Evolutionary conservation across 306 rosid species (phyloP).

Genomic region (Castanea sativa): DNA sequence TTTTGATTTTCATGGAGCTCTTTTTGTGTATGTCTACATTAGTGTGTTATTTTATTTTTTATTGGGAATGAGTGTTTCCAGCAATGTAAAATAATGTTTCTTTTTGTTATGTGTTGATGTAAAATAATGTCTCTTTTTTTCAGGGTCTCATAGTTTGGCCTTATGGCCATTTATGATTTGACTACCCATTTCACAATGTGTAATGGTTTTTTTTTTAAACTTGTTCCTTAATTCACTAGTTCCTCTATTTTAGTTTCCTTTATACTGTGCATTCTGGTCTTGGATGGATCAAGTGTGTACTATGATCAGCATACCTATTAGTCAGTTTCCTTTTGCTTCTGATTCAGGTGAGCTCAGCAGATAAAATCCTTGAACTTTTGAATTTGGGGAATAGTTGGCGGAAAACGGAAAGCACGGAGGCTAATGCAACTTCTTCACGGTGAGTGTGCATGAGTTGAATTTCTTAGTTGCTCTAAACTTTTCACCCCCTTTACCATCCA

Average conservation of each 20-base stretch:
- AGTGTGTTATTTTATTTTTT: neutral
- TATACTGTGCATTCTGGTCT: neutral
- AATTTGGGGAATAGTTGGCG: slow-evolving; percentile 62
- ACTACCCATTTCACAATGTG: neutral
- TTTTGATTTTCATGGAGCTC: neutral
- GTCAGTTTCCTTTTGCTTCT: slow-evolving; percentile 1
- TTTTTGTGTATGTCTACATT: neutral
- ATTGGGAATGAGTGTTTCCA: neutral
- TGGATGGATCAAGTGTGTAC: neutral
- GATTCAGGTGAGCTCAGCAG: slow-evolving; percentile 62
- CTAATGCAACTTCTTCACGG: slow-evolving; percentile 66
- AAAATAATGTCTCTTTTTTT: neutral
- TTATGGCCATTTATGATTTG: neutral
- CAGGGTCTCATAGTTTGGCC: neutral
- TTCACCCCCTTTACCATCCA: neutral
- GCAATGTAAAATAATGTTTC: neutral
- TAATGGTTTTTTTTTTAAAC: neutral
- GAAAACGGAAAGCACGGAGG: slow-evolving; percentile 64
- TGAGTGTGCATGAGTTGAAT: slow-evolving; percentile 1
- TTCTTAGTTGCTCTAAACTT: slow-evolving; percentile 8
- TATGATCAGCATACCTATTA: neutral
- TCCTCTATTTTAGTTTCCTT: neutral
- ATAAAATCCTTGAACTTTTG: slow-evolving; percentile 62
- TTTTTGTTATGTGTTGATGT: neutral
- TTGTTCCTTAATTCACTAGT: neutral